Evolutionary conservation across 305 asterid species (phyloP).

Genomic region (Solanum chacoense): DNA sequence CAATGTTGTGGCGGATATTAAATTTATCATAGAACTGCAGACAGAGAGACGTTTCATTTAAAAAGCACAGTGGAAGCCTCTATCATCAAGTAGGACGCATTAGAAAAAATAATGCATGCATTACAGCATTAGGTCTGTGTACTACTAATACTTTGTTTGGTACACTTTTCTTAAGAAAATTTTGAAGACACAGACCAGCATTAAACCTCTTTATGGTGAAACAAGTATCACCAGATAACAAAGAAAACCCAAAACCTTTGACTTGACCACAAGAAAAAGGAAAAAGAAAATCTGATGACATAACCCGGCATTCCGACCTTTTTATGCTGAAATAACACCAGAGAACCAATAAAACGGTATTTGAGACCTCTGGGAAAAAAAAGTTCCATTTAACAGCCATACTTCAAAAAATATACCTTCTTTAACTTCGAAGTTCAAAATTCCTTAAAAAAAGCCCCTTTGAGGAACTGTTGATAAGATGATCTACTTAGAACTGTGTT

Average conservation of each 20-base stretch:
- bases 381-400: neutral
- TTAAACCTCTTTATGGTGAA: neutral
- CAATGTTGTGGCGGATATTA: conserved; percentile 96
- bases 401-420: neutral
- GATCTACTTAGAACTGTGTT: neutral
- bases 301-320: neutral
- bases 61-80: neutral
- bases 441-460: neutral
- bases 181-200: neutral
- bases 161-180: neutral
- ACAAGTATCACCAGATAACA: neutral
- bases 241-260: neutral
- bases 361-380: neutral
- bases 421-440: neutral
- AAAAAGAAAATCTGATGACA: neutral
- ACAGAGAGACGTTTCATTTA: neutral
- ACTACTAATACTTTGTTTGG: neutral
- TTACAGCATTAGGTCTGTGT: neutral
- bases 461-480: neutral
- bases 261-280: neutral
- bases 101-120: neutral
- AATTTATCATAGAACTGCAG: conserved; percentile 96
- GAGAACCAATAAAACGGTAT: neutral
- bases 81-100: neutral
- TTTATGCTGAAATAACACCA: neutral